Percentiles rank a stretch among this genome's conserved stretches.
phyloP scores from a whole-genome alignment of 2,329 filamentous ascomycete species.

The Aspergillus arachidicola region DNA sequence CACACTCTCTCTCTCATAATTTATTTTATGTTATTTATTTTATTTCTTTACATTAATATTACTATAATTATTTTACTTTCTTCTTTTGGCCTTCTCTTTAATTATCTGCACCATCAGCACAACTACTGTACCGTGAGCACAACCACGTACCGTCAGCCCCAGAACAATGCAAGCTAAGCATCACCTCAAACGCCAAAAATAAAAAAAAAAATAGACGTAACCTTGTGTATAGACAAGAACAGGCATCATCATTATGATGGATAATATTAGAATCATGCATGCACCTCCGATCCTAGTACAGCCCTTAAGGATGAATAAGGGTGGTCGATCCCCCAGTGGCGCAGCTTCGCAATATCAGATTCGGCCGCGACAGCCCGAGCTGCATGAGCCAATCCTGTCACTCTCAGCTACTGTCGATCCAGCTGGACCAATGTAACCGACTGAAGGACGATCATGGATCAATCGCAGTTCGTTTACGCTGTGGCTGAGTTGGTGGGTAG shows the following conservation, averaged over 20 bases:
- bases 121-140: not conserved
- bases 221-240: not conserved
- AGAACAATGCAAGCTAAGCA: not conserved
- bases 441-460: not conserved
- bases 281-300: not conserved
- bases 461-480: not conserved
- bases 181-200: not conserved
- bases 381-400: constrained; percentile 9
- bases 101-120: not conserved
- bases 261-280: constrained; percentile 3
- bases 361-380: constrained; percentile 3
- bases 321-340: constrained; percentile 11
- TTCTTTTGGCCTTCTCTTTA: not conserved
- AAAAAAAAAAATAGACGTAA: not conserved
- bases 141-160: not conserved
- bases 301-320: constrained; percentile 6
- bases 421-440: not conserved
- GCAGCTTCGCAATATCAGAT: constrained; percentile 13
- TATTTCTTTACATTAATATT: not conserved
- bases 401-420: not conserved
- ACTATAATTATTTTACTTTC: not conserved
- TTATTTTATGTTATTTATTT: not conserved
- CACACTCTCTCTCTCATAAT: not conserved
- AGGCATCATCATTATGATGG: not conserved
- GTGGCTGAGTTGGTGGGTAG: not conserved